Evolutionary conservation across 2,329 filamentous ascomycete genomes (phyloP), one percentile per base, ranked within the genome.

Genomic region (Epichloe gansuensis): DNA sequence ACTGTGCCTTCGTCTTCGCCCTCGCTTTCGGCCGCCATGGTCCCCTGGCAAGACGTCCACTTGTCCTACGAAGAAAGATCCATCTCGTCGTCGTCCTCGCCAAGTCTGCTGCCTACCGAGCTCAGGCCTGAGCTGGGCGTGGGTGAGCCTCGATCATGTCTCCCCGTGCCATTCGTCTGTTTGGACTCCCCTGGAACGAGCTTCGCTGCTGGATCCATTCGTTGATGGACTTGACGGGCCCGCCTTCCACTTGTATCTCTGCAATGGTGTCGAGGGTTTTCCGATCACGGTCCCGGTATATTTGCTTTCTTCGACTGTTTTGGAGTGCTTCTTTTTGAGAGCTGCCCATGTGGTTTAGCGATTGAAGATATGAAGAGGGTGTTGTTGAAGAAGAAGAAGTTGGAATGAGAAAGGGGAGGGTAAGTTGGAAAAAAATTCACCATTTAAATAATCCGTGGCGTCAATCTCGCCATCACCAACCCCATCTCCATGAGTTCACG

Each of bases 301-400:
- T 62, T 91, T 85, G 9, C 85, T 84, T 63, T 95, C 90, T 62
- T 94, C 89, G 56, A 86, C 88, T 1, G 86, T 87, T 61, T 93
- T 94, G 70, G 85, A 90, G 67, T 95, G 88, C 64, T 94, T 95
- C 70, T 91, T 93, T 69, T 95, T 96, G 43, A 97, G 72, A 4
- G 83, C 86, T 87, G 58, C 15, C 31, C 12, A 2, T 2, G 15
- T 11, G 6, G 28, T 53, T 53, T 37, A 54, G 54, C 35, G 21
- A 23, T 41, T 1, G 4, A 17, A 2, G 6, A 17, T 12, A 23
- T 6, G 8, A 21, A 4, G 34, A 31, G 8, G 13, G 21, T 21
- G 17, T 21, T 21, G 17, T 4, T 21, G 2, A 7, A n/a, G 17
- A 6, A 35, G 6, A 35, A 38, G 49, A 23, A 43, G 31, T 23